Conservation (phyloP, 2,329 filamentous ascomycete genomes). For the Endocalyx cinctus region DNA sequence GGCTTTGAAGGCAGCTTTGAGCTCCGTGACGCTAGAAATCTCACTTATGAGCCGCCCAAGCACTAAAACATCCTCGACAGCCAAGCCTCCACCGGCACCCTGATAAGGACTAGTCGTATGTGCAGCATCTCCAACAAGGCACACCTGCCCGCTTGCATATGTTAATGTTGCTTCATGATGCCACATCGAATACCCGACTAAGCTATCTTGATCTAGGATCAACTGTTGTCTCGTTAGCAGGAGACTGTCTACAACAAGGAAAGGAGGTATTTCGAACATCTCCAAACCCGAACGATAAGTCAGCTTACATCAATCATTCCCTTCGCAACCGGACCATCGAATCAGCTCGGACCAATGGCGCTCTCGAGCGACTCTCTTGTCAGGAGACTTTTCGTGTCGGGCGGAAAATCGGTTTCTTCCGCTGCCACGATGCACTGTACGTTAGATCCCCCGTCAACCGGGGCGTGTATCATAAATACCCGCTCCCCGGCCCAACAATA, state of each 20-base stretch:
- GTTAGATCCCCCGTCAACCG: background rate
- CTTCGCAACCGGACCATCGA: constrained; percentile 1
- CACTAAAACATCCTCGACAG: background rate
- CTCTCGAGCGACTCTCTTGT: constrained; percentile 1
- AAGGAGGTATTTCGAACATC: too few relatives aligned
- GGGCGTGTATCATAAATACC: background rate
- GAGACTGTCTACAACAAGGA: too few relatives aligned
- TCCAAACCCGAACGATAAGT: too few relatives aligned
- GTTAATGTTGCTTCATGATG: constrained; percentile 3
- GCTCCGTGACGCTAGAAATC: background rate
- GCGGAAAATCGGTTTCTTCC: background rate
- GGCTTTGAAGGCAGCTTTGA: background rate
- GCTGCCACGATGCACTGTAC: background rate
- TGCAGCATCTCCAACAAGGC: background rate
- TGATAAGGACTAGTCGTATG: constrained; percentile 1
- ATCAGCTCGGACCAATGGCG: too few relatives aligned
- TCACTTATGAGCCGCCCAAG: background rate
- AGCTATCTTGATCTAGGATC: too few relatives aligned
- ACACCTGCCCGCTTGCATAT: background rate
- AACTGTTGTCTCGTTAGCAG: too few relatives aligned
- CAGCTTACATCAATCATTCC: constrained; percentile 6
- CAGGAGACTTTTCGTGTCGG: constrained; percentile 1
- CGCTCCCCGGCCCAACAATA: background rate
- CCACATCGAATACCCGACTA: constrained; percentile 2
- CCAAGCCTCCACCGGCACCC: background rate